Evolutionary conservation across 1,284 basidiomycete genomes (phyloP), one percentile per base, ranked within the genome.

Genomic region (Cryptococcus depauperatus): DNA sequence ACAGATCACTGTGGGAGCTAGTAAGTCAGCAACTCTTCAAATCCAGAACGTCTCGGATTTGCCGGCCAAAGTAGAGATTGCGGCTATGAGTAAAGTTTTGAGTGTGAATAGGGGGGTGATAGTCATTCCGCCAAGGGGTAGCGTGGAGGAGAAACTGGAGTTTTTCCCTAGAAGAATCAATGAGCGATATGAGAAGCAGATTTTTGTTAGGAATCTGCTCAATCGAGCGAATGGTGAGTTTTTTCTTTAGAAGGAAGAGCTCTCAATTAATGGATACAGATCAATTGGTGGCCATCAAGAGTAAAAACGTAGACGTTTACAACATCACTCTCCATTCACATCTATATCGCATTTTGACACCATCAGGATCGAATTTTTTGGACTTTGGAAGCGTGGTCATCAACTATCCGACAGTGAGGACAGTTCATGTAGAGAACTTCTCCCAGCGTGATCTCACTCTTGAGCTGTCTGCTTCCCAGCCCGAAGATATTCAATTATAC

Each of bases 361-460:
- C 73, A 2, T 68, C 69, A 13, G 74, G 74, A 7, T 66, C 68
- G 45, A 76, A 76, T 59, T 75, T 73, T 47, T 55, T 75, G 44
- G 74, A 76, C 47, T 76, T 76, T 56, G 74, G 73, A 28, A 71
- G 71, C 23, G 74, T 75, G 37, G 68, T 74, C 44, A 72, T 76
- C 64, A 73, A 74, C 58, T 69, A 70, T 28, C 62, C 70, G 13
- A 60, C 72, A 2, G 60, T 75, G 41, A 68, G 74, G 16, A 73
- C 70, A 0, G 70, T 76, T 18, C 62, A 66, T 22, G 69, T 76
- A 38, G 72, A 74, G 45, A 76, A 76, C 48, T 61, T 73, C 16
- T 61, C 66, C 1, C 26, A 41, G 16, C 53, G 66, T 25, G 61
- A 56, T 14, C 62, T 76, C 5, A 49, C 61, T 3, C 66, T 76